A percentile compares a stretch with the other conserved stretches of the same genome.
phyloP scores from a whole-genome alignment of 2,329 filamentous ascomycete genomes.

The Colletotrichum zoysiae region DNA sequence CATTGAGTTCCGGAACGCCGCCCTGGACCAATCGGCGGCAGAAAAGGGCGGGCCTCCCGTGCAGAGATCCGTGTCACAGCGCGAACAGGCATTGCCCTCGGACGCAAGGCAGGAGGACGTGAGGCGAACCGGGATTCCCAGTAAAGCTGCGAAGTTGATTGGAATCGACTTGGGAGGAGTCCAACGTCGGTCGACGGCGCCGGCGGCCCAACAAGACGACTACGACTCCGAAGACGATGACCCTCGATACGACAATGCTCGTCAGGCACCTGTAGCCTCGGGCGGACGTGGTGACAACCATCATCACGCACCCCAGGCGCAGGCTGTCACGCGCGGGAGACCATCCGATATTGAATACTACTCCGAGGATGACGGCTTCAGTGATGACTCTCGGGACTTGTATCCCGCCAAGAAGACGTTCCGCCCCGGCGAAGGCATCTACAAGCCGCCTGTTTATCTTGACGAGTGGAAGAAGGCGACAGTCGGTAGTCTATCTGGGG shows the following conservation, averaged over 20 bases:
- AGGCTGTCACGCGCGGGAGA: conserved; percentile 23
- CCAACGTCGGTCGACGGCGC: conserved; percentile 41
- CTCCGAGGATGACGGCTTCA: conserved; percentile 46
- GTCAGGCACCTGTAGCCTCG: conserved; percentile 4
- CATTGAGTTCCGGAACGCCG: conserved; percentile 45
- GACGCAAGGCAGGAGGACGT: conserved; percentile 43
- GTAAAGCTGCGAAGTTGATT: conserved; percentile 42
- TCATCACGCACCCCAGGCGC: conserved; percentile 6
- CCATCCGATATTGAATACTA: conserved; percentile 44
- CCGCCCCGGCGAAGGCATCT: conserved; percentile 66
- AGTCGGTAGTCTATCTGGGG: conserved; percentile 69
- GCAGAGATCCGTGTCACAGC: conserved; percentile 42
- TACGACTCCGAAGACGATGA: conserved; percentile 33
- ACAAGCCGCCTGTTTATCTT: conserved; percentile 70
- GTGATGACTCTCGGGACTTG: conserved; percentile 37
- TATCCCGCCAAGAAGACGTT: conserved; percentile 47
- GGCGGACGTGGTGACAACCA: conserved; percentile 21
- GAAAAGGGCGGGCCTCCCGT: conserved; percentile 37
- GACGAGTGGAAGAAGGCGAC: conserved; percentile 81
- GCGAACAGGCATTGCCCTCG: conserved; percentile 52
- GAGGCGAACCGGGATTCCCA: conserved; percentile 31
- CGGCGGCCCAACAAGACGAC: conserved; percentile 21
- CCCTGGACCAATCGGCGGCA: conserved; percentile 43
- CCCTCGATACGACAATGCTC: conserved; percentile 2
- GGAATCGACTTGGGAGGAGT: conserved; percentile 36